These are phyloP conservation scores for Lentinula sp. DNA, from an alignment of 768 basidiomycete species.

Conservation along the genomic window DNA sequence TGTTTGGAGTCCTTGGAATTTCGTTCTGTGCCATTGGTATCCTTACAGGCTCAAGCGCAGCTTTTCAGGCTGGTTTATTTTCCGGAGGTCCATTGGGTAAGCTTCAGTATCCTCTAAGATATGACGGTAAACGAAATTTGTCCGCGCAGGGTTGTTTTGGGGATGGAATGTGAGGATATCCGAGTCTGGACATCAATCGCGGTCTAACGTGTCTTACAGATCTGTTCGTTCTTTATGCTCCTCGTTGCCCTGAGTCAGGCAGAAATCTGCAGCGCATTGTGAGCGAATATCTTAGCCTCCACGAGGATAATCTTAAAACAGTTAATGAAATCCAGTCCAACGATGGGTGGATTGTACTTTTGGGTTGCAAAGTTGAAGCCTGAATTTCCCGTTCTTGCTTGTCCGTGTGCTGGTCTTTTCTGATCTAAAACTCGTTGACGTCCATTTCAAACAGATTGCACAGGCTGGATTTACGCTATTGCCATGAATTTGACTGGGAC, in stretches of 20 bases:
- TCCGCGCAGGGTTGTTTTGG: conserved; percentile 39
- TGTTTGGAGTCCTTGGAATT: conserved; percentile 53
- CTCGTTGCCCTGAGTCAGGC: conserved; percentile 50
- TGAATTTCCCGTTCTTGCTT: conserved; percentile 44
- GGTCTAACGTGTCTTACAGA: conserved; percentile 18
- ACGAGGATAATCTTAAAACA: neutral
- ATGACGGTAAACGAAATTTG: neutral
- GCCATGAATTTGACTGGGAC: conserved; percentile 57
- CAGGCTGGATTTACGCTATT: conserved; percentile 56
- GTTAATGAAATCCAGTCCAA: conserved; percentile 26
- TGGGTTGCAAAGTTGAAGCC: conserved; percentile 55
- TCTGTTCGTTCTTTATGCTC: conserved; percentile 55
- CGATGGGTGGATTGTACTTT: conserved; percentile 56
- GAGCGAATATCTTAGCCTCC: conserved; percentile 13
- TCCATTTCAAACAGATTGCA: conserved; percentile 24
- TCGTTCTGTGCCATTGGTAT: conserved; percentile 59
- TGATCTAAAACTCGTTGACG: neutral
- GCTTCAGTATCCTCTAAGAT: neutral
- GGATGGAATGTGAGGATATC: conserved; percentile 49
- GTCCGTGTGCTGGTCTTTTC: conserved; percentile 21
- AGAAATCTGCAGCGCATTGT: conserved; percentile 57
- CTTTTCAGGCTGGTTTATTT: conserved; percentile 53
- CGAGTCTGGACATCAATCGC: neutral
- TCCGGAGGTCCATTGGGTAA: conserved; percentile 49
- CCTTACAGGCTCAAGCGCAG: conserved; percentile 54